Conservation (phyloP, 2,329 filamentous ascomycete genomes). For the Lasiodiplodia gonubiensis region DNA sequence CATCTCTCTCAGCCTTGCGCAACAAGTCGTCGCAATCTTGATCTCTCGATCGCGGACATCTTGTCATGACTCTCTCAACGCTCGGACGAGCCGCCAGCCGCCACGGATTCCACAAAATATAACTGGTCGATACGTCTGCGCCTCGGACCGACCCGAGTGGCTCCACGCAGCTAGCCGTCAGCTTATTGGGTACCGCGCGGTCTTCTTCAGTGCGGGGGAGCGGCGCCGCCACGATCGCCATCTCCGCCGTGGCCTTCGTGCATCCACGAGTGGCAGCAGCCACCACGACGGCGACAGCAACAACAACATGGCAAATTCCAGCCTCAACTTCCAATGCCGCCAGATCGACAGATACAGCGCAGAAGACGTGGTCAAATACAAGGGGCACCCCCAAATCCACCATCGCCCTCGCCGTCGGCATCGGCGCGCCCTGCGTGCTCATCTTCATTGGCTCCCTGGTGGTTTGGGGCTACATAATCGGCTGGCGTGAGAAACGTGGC, state of each 20-base stretch:
- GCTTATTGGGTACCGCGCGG: background rate
- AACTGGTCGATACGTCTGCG: background rate
- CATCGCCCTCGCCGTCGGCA: background rate
- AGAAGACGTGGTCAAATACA: no score
- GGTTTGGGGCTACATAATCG: background rate
- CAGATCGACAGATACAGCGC: no score
- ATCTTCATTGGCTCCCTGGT: background rate
- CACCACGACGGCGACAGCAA: no score
- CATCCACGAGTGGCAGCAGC: no score
- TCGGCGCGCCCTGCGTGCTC: background rate
- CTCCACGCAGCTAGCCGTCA: background rate
- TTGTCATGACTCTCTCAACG: background rate
- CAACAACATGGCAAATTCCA: no score
- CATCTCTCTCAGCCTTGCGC: background rate
- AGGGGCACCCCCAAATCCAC: background rate
- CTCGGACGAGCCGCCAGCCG: background rate
- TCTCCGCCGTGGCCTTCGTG: no score
- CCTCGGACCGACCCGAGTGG: background rate
- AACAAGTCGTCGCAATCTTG: background rate
- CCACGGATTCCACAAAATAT: background rate
- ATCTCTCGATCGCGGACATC: background rate
- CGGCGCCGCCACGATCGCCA: no score
- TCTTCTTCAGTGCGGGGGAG: background rate
- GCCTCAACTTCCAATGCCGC: no score
- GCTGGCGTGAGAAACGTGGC: background rate